Conservation (phyloP, 176 grass and related monocot species). For the Puccinellia tenuiflora region DNA sequence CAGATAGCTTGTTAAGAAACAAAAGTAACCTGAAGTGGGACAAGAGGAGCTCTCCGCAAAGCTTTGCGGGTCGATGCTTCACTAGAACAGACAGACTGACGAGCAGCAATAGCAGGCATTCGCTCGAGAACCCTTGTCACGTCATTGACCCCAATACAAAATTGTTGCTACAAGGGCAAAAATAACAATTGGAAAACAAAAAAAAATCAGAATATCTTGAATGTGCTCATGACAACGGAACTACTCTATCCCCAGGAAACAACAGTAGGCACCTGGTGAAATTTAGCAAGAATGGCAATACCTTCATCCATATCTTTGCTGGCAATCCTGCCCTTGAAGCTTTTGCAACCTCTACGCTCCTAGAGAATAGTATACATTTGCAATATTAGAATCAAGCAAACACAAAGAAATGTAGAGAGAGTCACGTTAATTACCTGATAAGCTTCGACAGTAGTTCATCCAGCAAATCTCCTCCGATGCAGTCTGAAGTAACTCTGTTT, state of each 20-base stretch:
- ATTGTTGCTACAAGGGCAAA: conserved; percentile 57
- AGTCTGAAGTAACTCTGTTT: conserved; percentile 32
- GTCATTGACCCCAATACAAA: conserved; percentile 84
- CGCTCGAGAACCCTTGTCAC: conserved; percentile 91
- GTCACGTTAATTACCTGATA: neutral
- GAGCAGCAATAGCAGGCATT: conserved; percentile 39
- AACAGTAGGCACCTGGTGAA: neutral
- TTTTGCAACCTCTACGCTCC: conserved; percentile 68
- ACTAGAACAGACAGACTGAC: conserved; percentile 5
- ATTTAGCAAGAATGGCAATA: neutral
- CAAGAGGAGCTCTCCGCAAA: conserved; percentile 42
- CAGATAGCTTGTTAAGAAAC: conserved; percentile 1
- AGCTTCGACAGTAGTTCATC: conserved; percentile 59
- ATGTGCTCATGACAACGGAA: conserved; percentile 1
- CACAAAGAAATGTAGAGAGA: neutral
- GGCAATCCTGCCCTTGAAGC: conserved; percentile 55
- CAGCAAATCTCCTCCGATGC: conserved; percentile 48
- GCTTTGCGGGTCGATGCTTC: conserved; percentile 9
- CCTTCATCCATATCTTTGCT: conserved; percentile 97
- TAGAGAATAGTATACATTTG: conserved; percentile 13
- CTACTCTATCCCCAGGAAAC: neutral
- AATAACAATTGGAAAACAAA: neutral
- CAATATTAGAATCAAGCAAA: conserved; percentile 12
- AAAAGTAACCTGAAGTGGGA: conserved; percentile 60
- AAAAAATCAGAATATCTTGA: neutral